These are phyloP conservation scores for Escovopsis sp. DNA, from an alignment of 2,329 filamentous ascomycete species.

Conservation along the genomic window DNA sequence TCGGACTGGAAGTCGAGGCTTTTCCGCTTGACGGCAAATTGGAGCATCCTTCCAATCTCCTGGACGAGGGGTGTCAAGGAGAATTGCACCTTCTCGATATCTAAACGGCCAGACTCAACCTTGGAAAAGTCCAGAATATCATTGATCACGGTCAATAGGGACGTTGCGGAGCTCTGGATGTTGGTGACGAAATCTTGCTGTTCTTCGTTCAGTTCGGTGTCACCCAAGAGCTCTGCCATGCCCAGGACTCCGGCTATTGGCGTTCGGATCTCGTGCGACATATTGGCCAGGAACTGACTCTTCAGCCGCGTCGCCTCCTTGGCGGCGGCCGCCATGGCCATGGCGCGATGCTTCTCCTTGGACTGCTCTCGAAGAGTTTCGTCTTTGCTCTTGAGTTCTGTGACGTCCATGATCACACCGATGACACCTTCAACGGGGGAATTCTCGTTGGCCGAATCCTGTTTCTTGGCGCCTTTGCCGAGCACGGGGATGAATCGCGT, in stretches of 20 bases:
- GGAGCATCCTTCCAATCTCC: conserved; percentile 77
- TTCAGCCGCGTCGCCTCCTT: conserved; percentile 72
- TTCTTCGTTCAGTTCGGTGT: conserved; percentile 53
- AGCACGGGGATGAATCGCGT: conserved; percentile 56
- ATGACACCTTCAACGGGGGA: conserved; percentile 55
- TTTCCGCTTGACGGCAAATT: conserved; percentile 70
- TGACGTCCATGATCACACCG: conserved; percentile 68
- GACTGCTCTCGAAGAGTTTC: conserved; percentile 48
- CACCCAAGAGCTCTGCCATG: conserved; percentile 61
- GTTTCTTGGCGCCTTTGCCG: conserved; percentile 38
- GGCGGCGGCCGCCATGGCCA: conserved; percentile 63
- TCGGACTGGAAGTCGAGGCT: conserved; percentile 57
- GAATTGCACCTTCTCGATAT: conserved; percentile 71
- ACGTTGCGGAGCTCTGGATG: conserved; percentile 66
- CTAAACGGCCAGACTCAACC: conserved; percentile 61
- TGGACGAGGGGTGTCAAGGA: conserved; percentile 57
- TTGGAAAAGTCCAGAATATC: conserved; percentile 87
- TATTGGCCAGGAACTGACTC: conserved; percentile 65
- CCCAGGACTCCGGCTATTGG: conserved; percentile 71
- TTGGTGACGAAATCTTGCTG: conserved; percentile 64
- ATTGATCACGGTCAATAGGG: conserved; percentile 74
- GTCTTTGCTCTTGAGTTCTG: conserved; percentile 52
- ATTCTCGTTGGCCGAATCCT: conserved; percentile 25
- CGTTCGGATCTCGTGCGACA: conserved; percentile 68
- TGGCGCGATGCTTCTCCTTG: conserved; percentile 52